Evolutionary conservation across 1,284 basidiomycete genomes (phyloP), one percentile per base, ranked within the genome.

Genomic region (Pyrrhoderma lamaoense): DNA sequence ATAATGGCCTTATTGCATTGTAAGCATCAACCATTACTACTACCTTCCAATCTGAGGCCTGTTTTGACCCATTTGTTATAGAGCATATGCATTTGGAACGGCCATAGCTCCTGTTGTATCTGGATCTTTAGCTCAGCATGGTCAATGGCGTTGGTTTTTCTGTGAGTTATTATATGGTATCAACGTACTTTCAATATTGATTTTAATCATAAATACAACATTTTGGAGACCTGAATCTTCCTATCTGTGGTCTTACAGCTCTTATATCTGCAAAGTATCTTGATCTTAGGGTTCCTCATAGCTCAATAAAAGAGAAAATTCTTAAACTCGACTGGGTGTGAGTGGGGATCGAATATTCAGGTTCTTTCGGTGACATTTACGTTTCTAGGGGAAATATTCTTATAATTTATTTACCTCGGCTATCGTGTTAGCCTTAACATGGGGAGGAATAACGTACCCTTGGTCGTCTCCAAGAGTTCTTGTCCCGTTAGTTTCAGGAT

Each of bases 1-100:
- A 65, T 42, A 59, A 66, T n/a, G 70, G 68, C 25, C 52, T 69
- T 0, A n/a, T 65, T 21, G 62, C 61, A 2, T 22, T 65, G 59
- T 63, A 57, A 23, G 50, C 14, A 34, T 18, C 27, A 42, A 23
- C 13, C 35, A 38, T 48, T 25, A 19, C n/a, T 16, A 16, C n/a
- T 35, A 34, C 4, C 22, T 45, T 48, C 25, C 14, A 7, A 4
- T 9, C 18, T 36, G n/a, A 23, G n/a, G n/a, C n/a, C n/a, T n/a
- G n/a, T n/a, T n/a, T n/a, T n/a, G n/a, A n/a, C n/a, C 21, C n/a
- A 1, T 25, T 47, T 21, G 25, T 27, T 5, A 14, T 19, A 58
- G 57, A 3, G 43, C 34, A n/a, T 52, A 34, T 42, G 64, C 62
- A 18, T 42, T 67, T 13, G 67, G 67, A 5, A 61, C 57, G 8